Evolutionary conservation across 352 stramenopile species (phyloP).

Genomic region (Globisporangium abappressorium): DNA sequence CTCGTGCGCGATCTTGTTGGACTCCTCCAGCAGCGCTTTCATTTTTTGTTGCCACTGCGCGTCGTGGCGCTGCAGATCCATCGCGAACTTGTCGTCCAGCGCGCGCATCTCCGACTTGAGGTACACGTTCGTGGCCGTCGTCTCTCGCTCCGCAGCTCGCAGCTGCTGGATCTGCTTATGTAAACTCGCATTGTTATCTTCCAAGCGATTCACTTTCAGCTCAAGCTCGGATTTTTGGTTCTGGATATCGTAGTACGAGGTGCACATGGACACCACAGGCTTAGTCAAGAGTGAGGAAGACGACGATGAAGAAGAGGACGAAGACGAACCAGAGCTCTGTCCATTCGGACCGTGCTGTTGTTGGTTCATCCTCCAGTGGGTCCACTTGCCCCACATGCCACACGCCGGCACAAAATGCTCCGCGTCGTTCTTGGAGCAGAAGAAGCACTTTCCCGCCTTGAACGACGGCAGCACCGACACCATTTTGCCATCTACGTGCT

Average conservation of each 20-base stretch:
- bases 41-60: slow-evolving; percentile 43
- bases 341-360: slow-evolving; percentile 36
- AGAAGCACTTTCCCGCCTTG: slow-evolving; percentile 81
- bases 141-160: slow-evolving; percentile 23
- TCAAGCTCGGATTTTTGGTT: slow-evolving; percentile 62
- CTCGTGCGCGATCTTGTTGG: slow-evolving; percentile 47
- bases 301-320: slow-evolving; percentile 10
- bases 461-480: slow-evolving; percentile 78
- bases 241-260: slow-evolving; percentile 83
- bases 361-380: slow-evolving; percentile 82
- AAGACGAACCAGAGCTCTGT: slow-evolving; percentile 16
- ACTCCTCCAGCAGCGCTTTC: slow-evolving; percentile 44
- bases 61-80: slow-evolving; percentile 36
- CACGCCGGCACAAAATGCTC: slow-evolving; percentile 79
- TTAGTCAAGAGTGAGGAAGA: slow-evolving; percentile 24
- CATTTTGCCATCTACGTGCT: slow-evolving; percentile 34
- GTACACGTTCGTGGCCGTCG: slow-evolving; percentile 26
- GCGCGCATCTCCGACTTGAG: slow-evolving; percentile 44
- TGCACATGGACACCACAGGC: slow-evolving; percentile 66
- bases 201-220: slow-evolving; percentile 26
- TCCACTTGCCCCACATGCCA: slow-evolving; percentile 84
- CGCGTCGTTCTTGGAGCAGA: slow-evolving; percentile 80
- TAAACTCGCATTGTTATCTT: slow-evolving; percentile 30
- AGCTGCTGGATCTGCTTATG: slow-evolving; percentile 23
- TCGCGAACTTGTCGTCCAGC: slow-evolving; percentile 46